Conservation (phyloP, 2,329 filamentous ascomycete genomes). For the Periconia sp. region DNA sequence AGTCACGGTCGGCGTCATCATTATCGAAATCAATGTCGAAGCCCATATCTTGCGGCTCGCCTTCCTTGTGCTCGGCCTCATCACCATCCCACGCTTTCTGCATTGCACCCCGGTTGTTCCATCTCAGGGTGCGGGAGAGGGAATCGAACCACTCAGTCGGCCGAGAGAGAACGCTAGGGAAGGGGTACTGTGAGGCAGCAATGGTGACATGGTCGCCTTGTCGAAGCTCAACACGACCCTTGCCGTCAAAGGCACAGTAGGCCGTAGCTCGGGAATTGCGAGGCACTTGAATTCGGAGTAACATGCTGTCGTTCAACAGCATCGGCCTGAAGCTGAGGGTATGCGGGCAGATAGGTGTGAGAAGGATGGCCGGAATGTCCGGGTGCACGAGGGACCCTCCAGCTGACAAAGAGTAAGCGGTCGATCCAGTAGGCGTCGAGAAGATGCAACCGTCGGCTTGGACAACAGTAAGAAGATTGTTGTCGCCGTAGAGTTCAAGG, state of each 20-base stretch:
- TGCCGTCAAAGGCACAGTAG: conserved; percentile 97
- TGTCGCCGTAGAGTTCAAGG: conserved; percentile 93
- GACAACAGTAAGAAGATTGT: conserved; percentile 91
- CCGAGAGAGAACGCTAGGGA: conserved; percentile 91
- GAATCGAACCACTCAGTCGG: conserved; percentile 97
- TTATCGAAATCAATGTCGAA: conserved; percentile 99
- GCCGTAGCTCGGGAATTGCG: conserved; percentile 86
- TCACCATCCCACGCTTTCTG: conserved; percentile 80
- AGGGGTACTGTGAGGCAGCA: conserved; percentile 93
- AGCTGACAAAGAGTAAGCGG: conserved; percentile 94
- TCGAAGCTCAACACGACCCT: conserved; percentile 89
- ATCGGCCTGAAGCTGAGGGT: conserved; percentile 97
- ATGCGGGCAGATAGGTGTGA: conserved; percentile 97
- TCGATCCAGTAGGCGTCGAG: conserved; percentile 87
- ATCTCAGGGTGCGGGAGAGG: conserved; percentile 87
- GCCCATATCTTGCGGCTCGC: conserved; percentile 61
- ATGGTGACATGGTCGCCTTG: conserved; percentile 97
- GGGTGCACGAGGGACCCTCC: conserved; percentile 95
- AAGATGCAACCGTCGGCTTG: conserved; percentile 98
- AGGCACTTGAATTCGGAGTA: conserved; percentile 87
- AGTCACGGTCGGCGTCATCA: conserved; percentile 53
- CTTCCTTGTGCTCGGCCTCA: conserved; percentile 53
- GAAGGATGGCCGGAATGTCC: conserved; percentile 92
- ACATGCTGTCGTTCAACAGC: conserved; percentile 94
- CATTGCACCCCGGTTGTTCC: conserved; percentile 91